phyloP scores from a whole-genome alignment of 73 alveolate genomes.

The Durusdinium trenchii region DNA sequence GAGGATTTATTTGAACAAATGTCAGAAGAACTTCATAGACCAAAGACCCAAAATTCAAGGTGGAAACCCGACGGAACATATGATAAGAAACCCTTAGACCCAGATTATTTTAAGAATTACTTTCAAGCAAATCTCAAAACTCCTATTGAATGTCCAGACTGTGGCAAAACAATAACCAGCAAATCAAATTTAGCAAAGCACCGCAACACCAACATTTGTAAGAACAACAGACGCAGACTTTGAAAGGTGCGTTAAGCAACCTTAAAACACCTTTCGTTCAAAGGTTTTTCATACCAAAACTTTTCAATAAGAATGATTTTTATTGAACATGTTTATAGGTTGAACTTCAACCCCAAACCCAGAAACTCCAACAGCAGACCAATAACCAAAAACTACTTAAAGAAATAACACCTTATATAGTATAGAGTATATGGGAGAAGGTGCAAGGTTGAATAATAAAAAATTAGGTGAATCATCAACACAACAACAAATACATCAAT shows the following conservation, averaged over 20 bases:
- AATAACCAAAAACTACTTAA: not conserved
- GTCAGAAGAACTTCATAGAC: conserved; percentile 1
- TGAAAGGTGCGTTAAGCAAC: not conserved
- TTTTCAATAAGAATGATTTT: not conserved
- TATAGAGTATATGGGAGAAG: not conserved
- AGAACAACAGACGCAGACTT: not conserved
- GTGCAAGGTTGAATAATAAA: not conserved
- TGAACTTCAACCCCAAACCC: not conserved
- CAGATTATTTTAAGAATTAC: not conserved
- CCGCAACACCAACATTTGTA: conserved; percentile 12
- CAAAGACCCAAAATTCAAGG: not conserved
- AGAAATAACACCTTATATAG: not conserved
- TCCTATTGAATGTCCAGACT: not conserved
- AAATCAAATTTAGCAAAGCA: not conserved
- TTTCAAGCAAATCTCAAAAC: not conserved
- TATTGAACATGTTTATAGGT: not conserved
- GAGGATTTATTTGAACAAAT: conserved; percentile 3
- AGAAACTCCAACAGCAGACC: not conserved
- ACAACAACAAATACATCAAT: not conserved
- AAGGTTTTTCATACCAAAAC: not conserved
- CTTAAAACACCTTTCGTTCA: not conserved
- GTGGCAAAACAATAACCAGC: not conserved
- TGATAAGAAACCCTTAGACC: no score
- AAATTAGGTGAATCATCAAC: not conserved
- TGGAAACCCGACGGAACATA: not conserved